Evolutionary conservation across 352 stramenopile genomes (phyloP).

Genomic region (Pythium vanterpoolii): DNA sequence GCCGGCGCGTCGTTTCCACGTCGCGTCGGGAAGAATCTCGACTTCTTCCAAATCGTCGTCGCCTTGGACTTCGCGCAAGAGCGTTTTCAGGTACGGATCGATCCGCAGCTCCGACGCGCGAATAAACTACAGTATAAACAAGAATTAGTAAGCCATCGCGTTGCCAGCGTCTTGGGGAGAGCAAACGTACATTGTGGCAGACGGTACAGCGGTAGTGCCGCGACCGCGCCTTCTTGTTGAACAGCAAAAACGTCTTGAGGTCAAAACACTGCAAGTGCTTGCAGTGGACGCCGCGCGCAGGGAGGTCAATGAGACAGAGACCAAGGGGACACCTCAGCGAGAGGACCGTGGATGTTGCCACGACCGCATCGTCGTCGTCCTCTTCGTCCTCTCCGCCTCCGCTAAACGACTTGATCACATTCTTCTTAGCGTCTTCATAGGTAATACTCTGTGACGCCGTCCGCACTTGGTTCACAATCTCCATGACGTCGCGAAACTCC

Average conservation of each 20-base stretch:
- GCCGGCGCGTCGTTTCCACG: slow-evolving; percentile 62
- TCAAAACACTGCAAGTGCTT: slow-evolving; percentile 97
- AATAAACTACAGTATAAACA: slow-evolving; percentile 66
- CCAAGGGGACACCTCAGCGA: slow-evolving; percentile 87
- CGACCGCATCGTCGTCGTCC: slow-evolving; percentile 81
- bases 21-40: slow-evolving; percentile 85
- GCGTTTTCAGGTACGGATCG: slow-evolving; percentile 87
- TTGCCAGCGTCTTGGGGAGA: background rate
- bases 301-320: slow-evolving; percentile 84
- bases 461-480: slow-evolving; percentile 61
- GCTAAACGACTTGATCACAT: slow-evolving; percentile 80
- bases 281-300: slow-evolving; percentile 88
- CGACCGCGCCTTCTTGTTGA: slow-evolving; percentile 87
- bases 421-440: slow-evolving; percentile 66
- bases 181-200: slow-evolving; percentile 81
- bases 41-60: slow-evolving; percentile 89
- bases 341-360: slow-evolving; percentile 84
- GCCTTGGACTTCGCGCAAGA: slow-evolving; percentile 80
- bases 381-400: slow-evolving; percentile 68
- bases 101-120: slow-evolving; percentile 84
- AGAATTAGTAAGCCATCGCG: no score
- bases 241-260: slow-evolving; percentile 89
- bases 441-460: slow-evolving; percentile 59
- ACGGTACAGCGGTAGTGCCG: slow-evolving; percentile 88
- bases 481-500: slow-evolving; percentile 55